Evolutionary conservation across 768 basidiomycete species (phyloP).

Genomic region (Lanmaoa pseudosensibilis): DNA sequence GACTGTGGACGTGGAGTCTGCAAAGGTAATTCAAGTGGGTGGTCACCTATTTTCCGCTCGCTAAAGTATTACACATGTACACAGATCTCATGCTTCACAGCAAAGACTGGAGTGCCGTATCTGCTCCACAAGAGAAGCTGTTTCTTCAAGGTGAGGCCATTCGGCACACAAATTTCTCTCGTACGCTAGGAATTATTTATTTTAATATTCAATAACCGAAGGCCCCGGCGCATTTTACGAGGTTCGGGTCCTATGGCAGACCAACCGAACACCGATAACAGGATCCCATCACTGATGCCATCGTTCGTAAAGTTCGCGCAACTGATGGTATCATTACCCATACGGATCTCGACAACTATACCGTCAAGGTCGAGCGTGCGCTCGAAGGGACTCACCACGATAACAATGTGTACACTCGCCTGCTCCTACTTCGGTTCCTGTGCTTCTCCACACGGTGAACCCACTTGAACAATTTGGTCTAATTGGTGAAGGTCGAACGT

Average conservation of each 20-base stretch:
- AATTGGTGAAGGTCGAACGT: constrained; percentile 49
- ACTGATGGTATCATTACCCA: constrained; percentile 77
- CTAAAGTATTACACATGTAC: constrained; percentile 36
- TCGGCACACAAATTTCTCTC: constrained; percentile 64
- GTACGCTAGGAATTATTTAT: constrained; percentile 61
- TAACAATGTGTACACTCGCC: constrained; percentile 81
- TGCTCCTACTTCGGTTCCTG: constrained; percentile 87
- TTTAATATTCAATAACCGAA: constrained; percentile 30
- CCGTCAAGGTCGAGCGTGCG: constrained; percentile 67
- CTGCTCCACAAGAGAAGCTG: constrained; percentile 69
- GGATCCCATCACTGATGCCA: constrained; percentile 78
- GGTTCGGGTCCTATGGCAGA: constrained; percentile 33
- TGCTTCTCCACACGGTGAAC: constrained; percentile 91
- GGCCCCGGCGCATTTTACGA: constrained; percentile 82
- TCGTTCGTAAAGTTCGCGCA: constrained; percentile 61
- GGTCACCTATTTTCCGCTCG: not conserved
- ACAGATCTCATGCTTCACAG: constrained; percentile 54
- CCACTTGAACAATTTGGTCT: constrained; percentile 75
- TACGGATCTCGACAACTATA: constrained; percentile 68
- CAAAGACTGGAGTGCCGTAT: constrained; percentile 73
- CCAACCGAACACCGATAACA: constrained; percentile 27
- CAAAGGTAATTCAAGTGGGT: constrained; percentile 62
- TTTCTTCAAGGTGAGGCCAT: constrained; percentile 73
- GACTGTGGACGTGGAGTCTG: constrained; percentile 75
- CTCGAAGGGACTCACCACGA: constrained; percentile 76